Conservation (phyloP, 2,329 filamentous ascomycete species). For the Talaromyces sp. region DNA sequence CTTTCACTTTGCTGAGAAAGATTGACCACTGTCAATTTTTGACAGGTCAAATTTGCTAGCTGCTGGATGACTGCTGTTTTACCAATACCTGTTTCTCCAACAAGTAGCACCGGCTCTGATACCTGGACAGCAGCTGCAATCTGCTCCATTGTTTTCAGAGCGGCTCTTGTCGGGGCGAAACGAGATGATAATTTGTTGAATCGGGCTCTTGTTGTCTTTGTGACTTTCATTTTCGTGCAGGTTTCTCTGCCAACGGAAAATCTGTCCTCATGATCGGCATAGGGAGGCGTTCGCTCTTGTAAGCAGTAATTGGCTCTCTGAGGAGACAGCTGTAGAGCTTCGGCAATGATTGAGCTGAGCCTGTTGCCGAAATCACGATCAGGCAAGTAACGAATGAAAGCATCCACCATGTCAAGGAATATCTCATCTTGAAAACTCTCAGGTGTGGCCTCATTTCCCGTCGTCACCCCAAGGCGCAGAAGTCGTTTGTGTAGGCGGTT, state of each 20-base stretch:
- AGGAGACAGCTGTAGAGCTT: slow-evolving; percentile 81
- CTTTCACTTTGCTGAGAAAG: slow-evolving; percentile 97
- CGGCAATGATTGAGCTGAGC: slow-evolving; percentile 66
- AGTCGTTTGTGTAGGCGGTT: slow-evolving; percentile 69
- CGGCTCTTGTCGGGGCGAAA: slow-evolving; percentile 86
- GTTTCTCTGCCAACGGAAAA: slow-evolving; percentile 65
- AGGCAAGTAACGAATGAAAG: slow-evolving; percentile 79
- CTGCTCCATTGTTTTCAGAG: slow-evolving; percentile 80
- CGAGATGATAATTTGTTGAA: slow-evolving; percentile 39
- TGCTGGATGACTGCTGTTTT: slow-evolving; percentile 97
- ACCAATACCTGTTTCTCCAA: slow-evolving; percentile 98
- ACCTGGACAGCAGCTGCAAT: slow-evolving; percentile 78
- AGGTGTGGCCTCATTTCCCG: slow-evolving; percentile 66
- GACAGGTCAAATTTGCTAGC: slow-evolving; percentile 75
- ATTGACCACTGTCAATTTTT: slow-evolving; percentile 89
- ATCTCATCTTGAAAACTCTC: slow-evolving; percentile 75
- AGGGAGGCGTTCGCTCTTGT: slow-evolving; percentile 65
- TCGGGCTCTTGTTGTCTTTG: slow-evolving; percentile 44
- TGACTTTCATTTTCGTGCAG: slow-evolving; percentile 57
- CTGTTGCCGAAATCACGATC: slow-evolving; percentile 56
- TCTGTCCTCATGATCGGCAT: slow-evolving; percentile 59
- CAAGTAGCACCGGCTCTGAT: slow-evolving; percentile 84
- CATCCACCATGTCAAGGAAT: slow-evolving; percentile 90
- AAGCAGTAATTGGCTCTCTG: slow-evolving; percentile 78
- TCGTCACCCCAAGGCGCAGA: slow-evolving; percentile 55